Evolutionary conservation across 2,329 filamentous ascomycete genomes (phyloP), one percentile per base, ranked within the genome.

Genomic region (Penicillium sp.): DNA sequence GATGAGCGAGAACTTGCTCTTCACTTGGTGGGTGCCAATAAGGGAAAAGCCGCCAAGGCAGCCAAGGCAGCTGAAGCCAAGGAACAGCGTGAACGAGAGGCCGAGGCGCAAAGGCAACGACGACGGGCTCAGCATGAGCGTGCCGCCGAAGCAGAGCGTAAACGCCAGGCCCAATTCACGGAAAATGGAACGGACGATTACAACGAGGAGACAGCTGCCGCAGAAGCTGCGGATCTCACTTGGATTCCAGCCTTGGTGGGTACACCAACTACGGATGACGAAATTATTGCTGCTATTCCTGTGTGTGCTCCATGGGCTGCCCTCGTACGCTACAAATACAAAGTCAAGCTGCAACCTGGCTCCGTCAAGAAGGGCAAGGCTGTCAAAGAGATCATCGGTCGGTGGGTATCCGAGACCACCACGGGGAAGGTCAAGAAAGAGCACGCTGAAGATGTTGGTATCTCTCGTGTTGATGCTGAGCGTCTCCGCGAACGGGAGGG

Each of bases 281-380:
- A 96, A 70, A 87, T 79, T 14, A 63, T 80, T 8, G 80, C 82
- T 42, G 84, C 83, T 0, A 80, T 87, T 46, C 83, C 84, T 1
- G 77, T 87, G 7, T 85, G 83, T 52, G 84, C 84, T 10, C 84
- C 84, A 1, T 87, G 84, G 84, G 76, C 78, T n/a, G 81, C 84
- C 0, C 71, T 87, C 52, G 75, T 75, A 2, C 84, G 83, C 53
- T 89, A 88, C 75, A 97, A 97, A 75, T 97, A 97, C 79, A 95
- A 95, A 74, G 90, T 87, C 51, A 99, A 99, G 78, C 74, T 99
- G 65, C 94, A 97, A 75, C 94, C 94, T 0, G 94, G 94, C 0
- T 76, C 86, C 0, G 82, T 88, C 61, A 99, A 97, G 81, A 96
- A 96, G 77, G 93, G 94, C 10, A 97, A 97, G 72, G 92, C 91